These are phyloP conservation scores for Agastache rugosa DNA, from an alignment of 257 asterid genomes.

Conservation along the genomic window DNA sequence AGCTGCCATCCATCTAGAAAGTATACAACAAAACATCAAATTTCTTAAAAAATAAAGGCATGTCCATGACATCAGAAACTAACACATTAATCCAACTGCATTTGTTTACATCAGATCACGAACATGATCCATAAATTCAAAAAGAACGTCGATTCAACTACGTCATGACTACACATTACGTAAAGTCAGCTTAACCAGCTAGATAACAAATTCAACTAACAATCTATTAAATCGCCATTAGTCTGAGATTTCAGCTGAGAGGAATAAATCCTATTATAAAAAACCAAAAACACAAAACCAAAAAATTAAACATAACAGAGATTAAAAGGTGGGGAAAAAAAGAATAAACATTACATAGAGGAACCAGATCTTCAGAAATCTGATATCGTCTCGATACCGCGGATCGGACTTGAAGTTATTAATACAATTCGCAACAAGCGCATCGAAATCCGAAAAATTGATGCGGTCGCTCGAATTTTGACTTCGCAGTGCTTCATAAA, in stretches of 20 bases:
- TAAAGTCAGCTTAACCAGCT: not conserved
- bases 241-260: constrained; percentile 5
- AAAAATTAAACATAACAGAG: not conserved
- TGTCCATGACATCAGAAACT: constrained; percentile 2
- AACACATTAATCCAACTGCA: constrained; percentile 10
- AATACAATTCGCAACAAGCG: constrained; percentile 57
- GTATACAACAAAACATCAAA: constrained; percentile 25
- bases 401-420: constrained; percentile 64
- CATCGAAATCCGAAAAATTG: constrained; percentile 47
- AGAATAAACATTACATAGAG: constrained; percentile 60
- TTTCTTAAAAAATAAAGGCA: not conserved
- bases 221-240: not conserved
- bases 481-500: constrained; percentile 46
- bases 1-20: constrained; percentile 80
- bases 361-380: constrained; percentile 95
- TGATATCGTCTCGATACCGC: constrained; percentile 73
- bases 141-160: not conserved
- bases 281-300: not conserved
- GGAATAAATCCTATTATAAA: not conserved
- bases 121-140: constrained; percentile 19
- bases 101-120: not conserved
- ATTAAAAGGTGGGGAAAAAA: not conserved
- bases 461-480: constrained; percentile 36
- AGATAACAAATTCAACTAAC: constrained; percentile 14
- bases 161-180: not conserved